Evolutionary conservation across 2,329 filamentous ascomycete species (phyloP).

Genomic region (Tricladium varicosporioides): DNA sequence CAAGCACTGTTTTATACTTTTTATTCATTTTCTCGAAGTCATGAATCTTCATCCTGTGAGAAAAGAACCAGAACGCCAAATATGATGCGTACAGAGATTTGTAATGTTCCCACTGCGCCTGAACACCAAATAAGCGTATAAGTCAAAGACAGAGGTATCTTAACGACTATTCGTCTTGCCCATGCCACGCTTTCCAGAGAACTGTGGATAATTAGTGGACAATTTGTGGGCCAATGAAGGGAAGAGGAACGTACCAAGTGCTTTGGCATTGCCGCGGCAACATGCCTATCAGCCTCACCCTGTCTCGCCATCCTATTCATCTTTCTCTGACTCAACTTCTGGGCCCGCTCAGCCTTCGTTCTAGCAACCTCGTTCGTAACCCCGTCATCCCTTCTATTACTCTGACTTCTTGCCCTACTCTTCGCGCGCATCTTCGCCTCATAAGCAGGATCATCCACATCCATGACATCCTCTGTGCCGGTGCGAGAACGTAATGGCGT

Average conservation of each 20-base stretch:
- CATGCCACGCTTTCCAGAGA: slow-evolving; percentile 88
- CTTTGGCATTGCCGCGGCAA: slow-evolving; percentile 76
- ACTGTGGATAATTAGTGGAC: slow-evolving; percentile 48
- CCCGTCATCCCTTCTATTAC: slow-evolving; percentile 74
- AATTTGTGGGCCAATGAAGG: background rate
- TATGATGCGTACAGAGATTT: background rate
- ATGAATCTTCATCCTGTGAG: background rate
- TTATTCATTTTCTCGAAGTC: background rate
- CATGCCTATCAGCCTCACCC: slow-evolving; percentile 94
- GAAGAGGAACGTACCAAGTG: slow-evolving; percentile 70
- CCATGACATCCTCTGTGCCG: slow-evolving; percentile 72
- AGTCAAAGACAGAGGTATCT: slow-evolving; percentile 19
- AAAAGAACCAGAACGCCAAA: background rate
- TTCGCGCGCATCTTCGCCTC: slow-evolving; percentile 65
- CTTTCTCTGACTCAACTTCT: slow-evolving; percentile 92
- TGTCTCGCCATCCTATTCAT: slow-evolving; percentile 98
- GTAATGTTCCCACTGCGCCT: background rate
- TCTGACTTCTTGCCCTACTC: slow-evolving; percentile 66
- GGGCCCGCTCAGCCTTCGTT: slow-evolving; percentile 78
- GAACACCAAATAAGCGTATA: background rate
- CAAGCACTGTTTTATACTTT: background rate
- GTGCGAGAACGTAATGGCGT: slow-evolving; percentile 61
- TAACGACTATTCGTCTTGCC: slow-evolving; percentile 80
- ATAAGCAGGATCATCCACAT: slow-evolving; percentile 58
- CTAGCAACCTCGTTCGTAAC: slow-evolving; percentile 66